Evolutionary conservation across 768 basidiomycete genomes (phyloP).

Genomic region (Phylloporus sp.): DNA sequence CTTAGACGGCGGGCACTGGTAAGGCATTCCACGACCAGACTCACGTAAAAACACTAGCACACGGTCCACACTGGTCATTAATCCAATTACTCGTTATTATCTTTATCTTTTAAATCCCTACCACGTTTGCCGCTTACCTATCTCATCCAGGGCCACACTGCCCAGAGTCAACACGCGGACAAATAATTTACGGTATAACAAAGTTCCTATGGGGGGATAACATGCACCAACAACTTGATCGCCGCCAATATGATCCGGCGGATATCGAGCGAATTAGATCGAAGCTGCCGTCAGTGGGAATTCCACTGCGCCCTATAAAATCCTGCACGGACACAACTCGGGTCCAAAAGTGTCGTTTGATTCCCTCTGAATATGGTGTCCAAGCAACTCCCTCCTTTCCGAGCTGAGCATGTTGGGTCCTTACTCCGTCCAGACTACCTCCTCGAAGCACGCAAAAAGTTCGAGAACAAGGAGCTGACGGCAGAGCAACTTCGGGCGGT

Average conservation of each 20-base stretch:
- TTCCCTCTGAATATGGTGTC: conserved; percentile 9
- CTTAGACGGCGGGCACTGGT: too few species aligned
- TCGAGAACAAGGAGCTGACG: conserved; percentile 33
- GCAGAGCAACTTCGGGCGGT: conserved; percentile 33
- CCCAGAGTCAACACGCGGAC: background rate
- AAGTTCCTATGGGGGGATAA: background rate
- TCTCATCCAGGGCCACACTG: background rate
- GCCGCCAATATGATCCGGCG: background rate
- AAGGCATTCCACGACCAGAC: too few species aligned
- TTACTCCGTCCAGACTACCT: conserved; percentile 40
- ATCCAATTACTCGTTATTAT: background rate
- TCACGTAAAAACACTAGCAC: too few species aligned
- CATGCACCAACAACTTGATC: background rate
- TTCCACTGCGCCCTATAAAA: background rate
- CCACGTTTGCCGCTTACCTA: background rate
- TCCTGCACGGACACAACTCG: background rate
- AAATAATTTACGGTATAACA: background rate
- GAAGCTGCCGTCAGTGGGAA: background rate
- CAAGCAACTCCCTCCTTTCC: conserved; percentile 39
- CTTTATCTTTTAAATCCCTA: background rate
- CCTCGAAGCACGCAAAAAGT: conserved; percentile 34
- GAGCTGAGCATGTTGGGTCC: conserved; percentile 45
- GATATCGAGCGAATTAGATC: background rate
- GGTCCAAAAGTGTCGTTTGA: background rate
- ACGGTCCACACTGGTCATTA: background rate